Evolutionary conservation across 352 stramenopile species (phyloP).

Genomic region (Globisporangium yorkense): DNA sequence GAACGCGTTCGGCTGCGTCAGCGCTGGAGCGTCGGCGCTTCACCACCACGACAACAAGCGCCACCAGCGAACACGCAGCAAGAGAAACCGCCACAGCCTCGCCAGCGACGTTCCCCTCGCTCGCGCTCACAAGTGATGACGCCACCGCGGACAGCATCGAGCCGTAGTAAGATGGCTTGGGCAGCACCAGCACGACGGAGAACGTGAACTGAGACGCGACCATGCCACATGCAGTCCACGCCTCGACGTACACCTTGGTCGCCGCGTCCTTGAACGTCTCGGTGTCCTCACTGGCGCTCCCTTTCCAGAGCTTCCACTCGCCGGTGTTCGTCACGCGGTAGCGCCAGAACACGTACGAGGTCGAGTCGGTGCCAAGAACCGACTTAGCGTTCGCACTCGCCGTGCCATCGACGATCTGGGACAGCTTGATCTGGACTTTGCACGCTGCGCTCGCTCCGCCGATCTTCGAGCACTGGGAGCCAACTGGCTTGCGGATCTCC

Average conservation of each 20-base stretch:
- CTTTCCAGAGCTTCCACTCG: constrained; percentile 37
- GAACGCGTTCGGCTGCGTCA: constrained; percentile 5
- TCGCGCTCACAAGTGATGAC: constrained; percentile 1
- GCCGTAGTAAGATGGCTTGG: constrained; percentile 10
- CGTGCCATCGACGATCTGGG: constrained; percentile 29
- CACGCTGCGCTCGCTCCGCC: constrained; percentile 7
- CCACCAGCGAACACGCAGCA: constrained; percentile 33
- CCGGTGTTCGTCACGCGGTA: constrained; percentile 34
- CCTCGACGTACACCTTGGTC: constrained; percentile 45
- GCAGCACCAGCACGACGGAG: constrained; percentile 56
- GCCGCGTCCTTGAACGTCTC: constrained; percentile 20
- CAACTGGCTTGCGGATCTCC: constrained; percentile 49
- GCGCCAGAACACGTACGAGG: constrained; percentile 56
- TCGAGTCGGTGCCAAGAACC: constrained; percentile 8
- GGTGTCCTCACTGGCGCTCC: constrained; percentile 7
- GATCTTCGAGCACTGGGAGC: constrained; percentile 29
- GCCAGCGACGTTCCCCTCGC: constrained; percentile 12
- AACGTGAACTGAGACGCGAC: constrained; percentile 28
- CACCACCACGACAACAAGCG: constrained; percentile 34
- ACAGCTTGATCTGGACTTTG: constrained; percentile 25
- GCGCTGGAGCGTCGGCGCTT: constrained; percentile 11
- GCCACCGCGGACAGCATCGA: constrained; percentile 3
- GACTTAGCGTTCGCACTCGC: constrained; percentile 19
- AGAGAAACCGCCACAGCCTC: constrained; percentile 1
- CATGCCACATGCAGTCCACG: constrained; percentile 50